Conservation (phyloP, 768 basidiomycete genomes). For the Tulasnella sp. region DNA sequence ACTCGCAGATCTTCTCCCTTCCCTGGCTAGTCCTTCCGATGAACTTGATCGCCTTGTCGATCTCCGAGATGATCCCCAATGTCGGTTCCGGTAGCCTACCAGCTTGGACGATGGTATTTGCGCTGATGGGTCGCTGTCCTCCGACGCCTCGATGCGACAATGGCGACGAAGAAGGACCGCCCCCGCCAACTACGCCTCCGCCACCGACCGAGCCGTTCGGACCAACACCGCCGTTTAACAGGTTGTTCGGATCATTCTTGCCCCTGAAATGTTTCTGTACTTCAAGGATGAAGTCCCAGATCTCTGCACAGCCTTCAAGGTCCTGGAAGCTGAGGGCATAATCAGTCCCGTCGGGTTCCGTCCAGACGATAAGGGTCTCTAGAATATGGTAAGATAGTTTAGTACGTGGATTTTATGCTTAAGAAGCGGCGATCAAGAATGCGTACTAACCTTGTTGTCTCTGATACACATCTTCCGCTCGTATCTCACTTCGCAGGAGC, state of each 20-base stretch:
- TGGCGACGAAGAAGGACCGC: constrained; percentile 17
- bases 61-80: constrained; percentile 65
- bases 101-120: constrained; percentile 54
- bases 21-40: constrained; percentile 60
- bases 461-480: constrained; percentile 76
- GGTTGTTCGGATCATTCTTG: constrained; percentile 4
- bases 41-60: constrained; percentile 67
- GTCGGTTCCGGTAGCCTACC: constrained; percentile 68
- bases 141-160: constrained; percentile 21
- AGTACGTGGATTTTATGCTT: constrained; percentile 13
- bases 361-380: constrained; percentile 99
- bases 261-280: constrained; percentile 66
- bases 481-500: constrained; percentile 71
- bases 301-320: constrained; percentile 86
- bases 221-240: background rate
- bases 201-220: too few species aligned
- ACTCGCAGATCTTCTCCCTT: constrained; percentile 82
- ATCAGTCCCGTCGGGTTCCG: constrained; percentile 87
- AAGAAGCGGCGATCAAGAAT: background rate
- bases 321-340: constrained; percentile 97
- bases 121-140: constrained; percentile 44
- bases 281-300: constrained; percentile 94
- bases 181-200: background rate
- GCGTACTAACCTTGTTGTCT: constrained; percentile 61
- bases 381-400: constrained; percentile 12